Evolutionary conservation across 129 eudicot genomes (phyloP), one percentile per base, ranked within the genome.

Genomic region (Chrysanthemum seticuspe): DNA sequence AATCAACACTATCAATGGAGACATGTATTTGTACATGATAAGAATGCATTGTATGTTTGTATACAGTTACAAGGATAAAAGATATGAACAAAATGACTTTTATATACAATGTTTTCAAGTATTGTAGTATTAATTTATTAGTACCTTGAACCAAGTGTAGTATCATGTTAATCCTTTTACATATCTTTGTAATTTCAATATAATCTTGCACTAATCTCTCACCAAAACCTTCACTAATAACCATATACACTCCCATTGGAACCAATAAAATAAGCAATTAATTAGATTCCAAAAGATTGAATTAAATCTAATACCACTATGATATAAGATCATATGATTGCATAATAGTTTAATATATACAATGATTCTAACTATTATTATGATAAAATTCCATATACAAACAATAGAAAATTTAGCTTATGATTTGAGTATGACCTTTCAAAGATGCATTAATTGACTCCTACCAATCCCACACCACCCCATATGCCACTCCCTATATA

Each of bases 361-460:
- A 63, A 52, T 62, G 76, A 70, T 70, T 77, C 68, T 71, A 44
- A 44, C 53, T 23, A 60, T 77, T 77, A 77, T 57, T 48, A 8
- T 70, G 71, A 70, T 60, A 50, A 23, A 78, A 40, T 23, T 61
- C 70, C 56, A 69, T 77, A 55, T 44, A 75, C 18, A 13, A 29
- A 55, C 47, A 58, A 67, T 47, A 25, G 34, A 55, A 62, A 71
- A 54, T 25, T 63, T 31, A 21, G 73, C 82, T 63, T 78, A 71
- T 78, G 82, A 78, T 71, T 78, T 71, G 82, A 65, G 62, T 62
- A 50, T 44, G 77, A 66, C 84, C 79, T 76, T 62, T 78, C 80
- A 54, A 21, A 74, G 63, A 31, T 50, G 72, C 80, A 82, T 79
- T 79, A 18, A 76, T 61, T 73, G 73, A 64, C 73, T 47, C 72